phyloP scores from a whole-genome alignment of 306 rosid species.

The Canavalia ensiformis region DNA sequence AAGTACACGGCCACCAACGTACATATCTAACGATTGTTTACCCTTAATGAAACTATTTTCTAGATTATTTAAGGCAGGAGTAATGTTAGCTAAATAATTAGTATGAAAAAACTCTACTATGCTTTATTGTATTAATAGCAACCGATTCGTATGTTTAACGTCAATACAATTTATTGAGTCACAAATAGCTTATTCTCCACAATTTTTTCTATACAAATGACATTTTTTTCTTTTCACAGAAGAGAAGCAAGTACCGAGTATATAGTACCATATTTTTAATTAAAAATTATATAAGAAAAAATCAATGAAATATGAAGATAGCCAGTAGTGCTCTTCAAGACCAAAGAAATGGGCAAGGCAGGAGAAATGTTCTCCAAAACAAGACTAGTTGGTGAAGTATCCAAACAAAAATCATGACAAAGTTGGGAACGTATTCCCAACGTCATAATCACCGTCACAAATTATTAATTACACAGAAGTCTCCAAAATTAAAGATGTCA shows the following conservation, averaged over 20 bases:
- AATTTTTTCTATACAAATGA: background rate
- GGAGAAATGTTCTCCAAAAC: background rate
- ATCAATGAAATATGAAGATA: conserved; percentile 1
- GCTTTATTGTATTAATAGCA: background rate
- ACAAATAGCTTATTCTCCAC: background rate
- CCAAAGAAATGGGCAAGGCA: background rate
- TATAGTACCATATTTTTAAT: background rate
- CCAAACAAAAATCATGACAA: background rate
- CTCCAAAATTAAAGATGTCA: conserved; percentile 38
- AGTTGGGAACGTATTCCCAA: conserved; percentile 25
- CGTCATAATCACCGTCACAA: conserved; percentile 27
- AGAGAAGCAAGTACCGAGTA: background rate
- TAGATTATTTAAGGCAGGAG: background rate
- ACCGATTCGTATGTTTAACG: background rate
- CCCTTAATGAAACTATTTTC: background rate
- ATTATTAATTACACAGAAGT: conserved; percentile 21
- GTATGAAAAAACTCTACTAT: background rate
- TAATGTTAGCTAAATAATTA: background rate
- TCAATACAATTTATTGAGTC: background rate
- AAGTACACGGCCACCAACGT: background rate
- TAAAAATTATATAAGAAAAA: background rate
- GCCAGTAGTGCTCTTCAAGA: background rate
- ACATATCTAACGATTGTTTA: background rate
- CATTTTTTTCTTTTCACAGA: background rate
- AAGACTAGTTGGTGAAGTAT: conserved; percentile 37